These are phyloP conservation scores for Chaetomiaceae sp. DNA, from an alignment of 2,329 filamentous ascomycete species.

Conservation along the genomic window DNA sequence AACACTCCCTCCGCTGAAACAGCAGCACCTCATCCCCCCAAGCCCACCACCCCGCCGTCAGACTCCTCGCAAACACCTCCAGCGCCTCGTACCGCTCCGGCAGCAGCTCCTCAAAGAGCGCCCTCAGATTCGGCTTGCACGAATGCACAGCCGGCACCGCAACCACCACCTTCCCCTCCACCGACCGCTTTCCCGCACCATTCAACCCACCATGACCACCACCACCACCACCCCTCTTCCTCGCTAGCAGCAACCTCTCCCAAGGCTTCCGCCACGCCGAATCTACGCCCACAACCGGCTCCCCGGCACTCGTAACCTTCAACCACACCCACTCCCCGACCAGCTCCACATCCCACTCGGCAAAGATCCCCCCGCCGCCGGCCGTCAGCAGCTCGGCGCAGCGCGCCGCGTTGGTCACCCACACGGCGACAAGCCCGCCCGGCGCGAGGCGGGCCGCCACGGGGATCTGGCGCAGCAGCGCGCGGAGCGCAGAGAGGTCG, in stretches of 20 bases:
- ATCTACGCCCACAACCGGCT: slow-evolving; percentile 56
- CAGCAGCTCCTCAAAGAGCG: slow-evolving; percentile 52
- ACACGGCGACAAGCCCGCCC: slow-evolving; percentile 60
- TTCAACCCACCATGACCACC: slow-evolving; percentile 4
- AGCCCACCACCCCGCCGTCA: slow-evolving; percentile 70
- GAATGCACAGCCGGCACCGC: slow-evolving; percentile 73
- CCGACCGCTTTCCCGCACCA: not conserved
- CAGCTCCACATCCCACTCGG: slow-evolving; percentile 58
- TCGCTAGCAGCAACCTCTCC: slow-evolving; percentile 63
- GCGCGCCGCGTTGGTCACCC: slow-evolving; percentile 69
- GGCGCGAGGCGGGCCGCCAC: slow-evolving; percentile 47
- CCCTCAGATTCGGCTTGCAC: slow-evolving; percentile 65
- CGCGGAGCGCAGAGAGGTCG: slow-evolving; percentile 40
- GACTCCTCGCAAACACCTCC: slow-evolving; percentile 71
- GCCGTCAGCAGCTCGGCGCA: slow-evolving; percentile 48
- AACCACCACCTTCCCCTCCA: slow-evolving; percentile 51
- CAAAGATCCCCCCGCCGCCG: slow-evolving; percentile 49
- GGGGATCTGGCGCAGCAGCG: slow-evolving; percentile 50
- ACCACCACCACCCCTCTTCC: slow-evolving; percentile 30
- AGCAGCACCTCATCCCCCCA: slow-evolving; percentile 71
- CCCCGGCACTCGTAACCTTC: slow-evolving; percentile 60
- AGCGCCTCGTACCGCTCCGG: slow-evolving; percentile 48
- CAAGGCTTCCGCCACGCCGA: slow-evolving; percentile 67
- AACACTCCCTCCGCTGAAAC: slow-evolving; percentile 57
- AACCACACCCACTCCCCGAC: slow-evolving; percentile 73